phyloP scores from a whole-genome alignment of 192 early-diverging fungal genomes.

The Chytriomyces sp. region DNA sequence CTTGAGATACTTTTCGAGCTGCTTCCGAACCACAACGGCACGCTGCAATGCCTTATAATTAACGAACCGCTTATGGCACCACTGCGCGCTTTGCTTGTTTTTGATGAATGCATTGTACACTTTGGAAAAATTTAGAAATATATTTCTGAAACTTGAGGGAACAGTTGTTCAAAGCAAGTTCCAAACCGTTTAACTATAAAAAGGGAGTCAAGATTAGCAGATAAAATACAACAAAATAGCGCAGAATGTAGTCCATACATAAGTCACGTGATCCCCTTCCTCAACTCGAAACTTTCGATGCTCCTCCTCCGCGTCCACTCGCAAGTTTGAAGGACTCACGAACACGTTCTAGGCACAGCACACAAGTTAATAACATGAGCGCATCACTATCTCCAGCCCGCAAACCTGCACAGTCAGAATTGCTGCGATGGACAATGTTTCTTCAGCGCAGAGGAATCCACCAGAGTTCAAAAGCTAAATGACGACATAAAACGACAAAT shows the following conservation, averaged over 20 bases:
- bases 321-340: constrained; percentile 38
- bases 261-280: constrained; percentile 65
- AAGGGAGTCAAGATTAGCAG: not conserved
- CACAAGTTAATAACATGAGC: not conserved
- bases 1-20: constrained; percentile 59
- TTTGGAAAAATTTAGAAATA: constrained; percentile 25
- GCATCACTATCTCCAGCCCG: not conserved
- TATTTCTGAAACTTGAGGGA: not conserved
- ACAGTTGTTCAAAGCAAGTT: not conserved
- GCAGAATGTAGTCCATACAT: constrained; percentile 32
- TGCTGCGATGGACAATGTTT: constrained; percentile 79
- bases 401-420: constrained; percentile 77
- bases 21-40: constrained; percentile 42
- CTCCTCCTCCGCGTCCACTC: constrained; percentile 56
- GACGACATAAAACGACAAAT: not conserved
- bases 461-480: constrained; percentile 62
- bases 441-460: constrained; percentile 70
- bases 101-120: constrained; percentile 61
- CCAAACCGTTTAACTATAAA: not conserved
- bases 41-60: constrained; percentile 68
- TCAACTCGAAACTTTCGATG: constrained; percentile 74
- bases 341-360: constrained; percentile 40
- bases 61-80: constrained; percentile 60
- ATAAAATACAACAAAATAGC: not conserved
- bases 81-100: constrained; percentile 42